Base-by-base conservation (phyloP, 2,329 filamentous ascomycete genomes). In the Setomelanomma holmii region DNA sequence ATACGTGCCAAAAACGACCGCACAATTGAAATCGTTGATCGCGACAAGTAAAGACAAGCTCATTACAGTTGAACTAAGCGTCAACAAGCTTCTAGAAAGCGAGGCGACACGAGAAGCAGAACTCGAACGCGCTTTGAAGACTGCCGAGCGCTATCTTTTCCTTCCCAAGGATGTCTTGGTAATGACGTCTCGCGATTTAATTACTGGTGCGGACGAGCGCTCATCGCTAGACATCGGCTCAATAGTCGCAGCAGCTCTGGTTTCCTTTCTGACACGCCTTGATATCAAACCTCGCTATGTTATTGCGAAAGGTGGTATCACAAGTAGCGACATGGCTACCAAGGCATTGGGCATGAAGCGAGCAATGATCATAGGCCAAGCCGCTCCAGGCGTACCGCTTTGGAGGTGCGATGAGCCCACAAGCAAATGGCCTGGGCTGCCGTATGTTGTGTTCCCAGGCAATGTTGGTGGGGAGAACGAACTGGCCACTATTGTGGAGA, bases 291-390 rank as follows among this genome's bases (percentile, higher is more conserved):
- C 83, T 1, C 69, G 82, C 40, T 86, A 85, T 59, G 71, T 86
- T 2, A 83, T 86, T 62, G 82, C 83, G 0, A 86, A 81, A 67
- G 83, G 84, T 0, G 84, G 84, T 8, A 86, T 86, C 38, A 86
- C 84, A 0, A 83, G 80, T 0, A 84, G 82, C 0, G 83, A 86
- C 44, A 81, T 82, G 60, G 84, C 84, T 0, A 85, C 81, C 0
- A 85, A 86, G 45, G 82, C 81, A 0, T 59, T 87, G 11, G 74
- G 72, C 14, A 80, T 86, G 69, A 82, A 81, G 64, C 74, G 78
- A 22, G 84, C 84, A 4, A 78, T 73, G 55, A 78, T 86, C 34
- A 72, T 85, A 1, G 84, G 84, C 0, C 84, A 86, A 56, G 84
- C 84, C 1, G 82, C 82, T 0, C 75, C 82, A 0, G 84, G 83